phyloP scores from a whole-genome alignment of 179 eudicot genomes.

The Heliamphora pulchella region DNA sequence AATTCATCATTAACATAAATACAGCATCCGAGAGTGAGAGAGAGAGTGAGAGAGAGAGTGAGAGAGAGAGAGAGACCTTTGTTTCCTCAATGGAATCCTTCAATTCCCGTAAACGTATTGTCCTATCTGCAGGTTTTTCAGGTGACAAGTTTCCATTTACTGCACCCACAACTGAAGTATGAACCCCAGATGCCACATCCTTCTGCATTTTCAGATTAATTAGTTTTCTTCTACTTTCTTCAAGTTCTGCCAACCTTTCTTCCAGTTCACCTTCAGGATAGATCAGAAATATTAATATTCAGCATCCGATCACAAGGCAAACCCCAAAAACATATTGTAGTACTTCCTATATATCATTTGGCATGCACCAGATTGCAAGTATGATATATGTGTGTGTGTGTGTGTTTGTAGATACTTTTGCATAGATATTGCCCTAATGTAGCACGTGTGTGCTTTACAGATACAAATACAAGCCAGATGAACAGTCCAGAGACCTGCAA shows the following conservation, averaged over 20 bases:
- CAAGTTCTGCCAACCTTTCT: conserved; percentile 73
- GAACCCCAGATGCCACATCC: conserved; percentile 52
- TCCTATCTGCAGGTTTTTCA: conserved; percentile 50
- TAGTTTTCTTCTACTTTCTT: conserved; percentile 90
- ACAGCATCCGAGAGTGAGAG: background rate
- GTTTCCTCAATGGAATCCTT: conserved; percentile 79
- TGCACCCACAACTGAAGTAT: conserved; percentile 39
- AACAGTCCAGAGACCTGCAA: conserved; percentile 41
- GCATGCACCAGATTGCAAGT: background rate
- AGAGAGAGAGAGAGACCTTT: conserved; percentile 40
- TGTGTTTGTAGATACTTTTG: background rate
- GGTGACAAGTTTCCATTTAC: conserved; percentile 74
- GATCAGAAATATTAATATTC: conserved; percentile 17
- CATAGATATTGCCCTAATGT: too few species aligned
- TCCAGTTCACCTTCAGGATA: conserved; percentile 62
- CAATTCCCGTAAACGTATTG: conserved; percentile 54
- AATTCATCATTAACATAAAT: conserved; percentile 13
- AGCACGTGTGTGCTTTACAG: background rate
- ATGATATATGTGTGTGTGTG: background rate
- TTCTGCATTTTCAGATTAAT: conserved; percentile 82
- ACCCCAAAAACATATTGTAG: background rate
- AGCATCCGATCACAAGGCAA: conserved; percentile 4
- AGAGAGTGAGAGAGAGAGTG: background rate
- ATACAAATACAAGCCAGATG: conserved; percentile 8
- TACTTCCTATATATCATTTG: background rate